Evolutionary conservation across 257 asterid genomes (phyloP), one percentile per base, ranked within the genome.

Genomic region (Henckelia pumila): DNA sequence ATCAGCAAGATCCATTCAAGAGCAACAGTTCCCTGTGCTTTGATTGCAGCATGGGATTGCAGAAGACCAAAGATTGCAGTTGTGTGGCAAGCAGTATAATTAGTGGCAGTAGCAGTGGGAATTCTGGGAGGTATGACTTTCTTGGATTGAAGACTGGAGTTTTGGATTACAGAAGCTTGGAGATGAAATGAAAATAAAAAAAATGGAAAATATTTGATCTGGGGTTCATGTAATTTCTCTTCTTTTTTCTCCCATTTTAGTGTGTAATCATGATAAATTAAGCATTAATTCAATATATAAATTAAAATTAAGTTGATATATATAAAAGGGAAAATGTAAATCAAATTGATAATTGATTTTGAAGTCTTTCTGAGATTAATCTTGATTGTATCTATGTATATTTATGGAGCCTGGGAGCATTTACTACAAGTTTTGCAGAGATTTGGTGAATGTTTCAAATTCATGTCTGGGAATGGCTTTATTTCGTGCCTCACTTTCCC

Each of bases 101-200:
- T 6, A 61, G 21, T 28, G 72, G 76, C 8, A 57, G 24, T 7
- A 63, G 35, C 29, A 75, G 66, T 37, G 61, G 56, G 10, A 56
- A 23, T 40, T 71, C 83, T 58, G 91, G 21, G 55, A 47, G 81
- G 8, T 83, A 79, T 75, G 88, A 86, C 22, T 86, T 84, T 69
- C 82, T 86, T 61, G 75, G 82, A 49, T 71, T 80, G 60, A 76
- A 74, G 72, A 62, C 66, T 61, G 65, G 68, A 10, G 84, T 86
- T 49, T 74, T 90, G 89, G 96, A 86, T 57, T 80, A 76, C 56
- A 71, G 83, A 80, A 75, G 78, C 75, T 72, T 78, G 70, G 86
- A 80, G 76, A 76, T 72, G 75, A 76, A 60, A 25, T 57, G 40
- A 50, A 23, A n/a, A n/a, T n/a, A n/a, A n/a, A n/a, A n/a, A 21